phyloP scores from a whole-genome alignment of 768 basidiomycete genomes.

The Pulveroboletus sp. region DNA sequence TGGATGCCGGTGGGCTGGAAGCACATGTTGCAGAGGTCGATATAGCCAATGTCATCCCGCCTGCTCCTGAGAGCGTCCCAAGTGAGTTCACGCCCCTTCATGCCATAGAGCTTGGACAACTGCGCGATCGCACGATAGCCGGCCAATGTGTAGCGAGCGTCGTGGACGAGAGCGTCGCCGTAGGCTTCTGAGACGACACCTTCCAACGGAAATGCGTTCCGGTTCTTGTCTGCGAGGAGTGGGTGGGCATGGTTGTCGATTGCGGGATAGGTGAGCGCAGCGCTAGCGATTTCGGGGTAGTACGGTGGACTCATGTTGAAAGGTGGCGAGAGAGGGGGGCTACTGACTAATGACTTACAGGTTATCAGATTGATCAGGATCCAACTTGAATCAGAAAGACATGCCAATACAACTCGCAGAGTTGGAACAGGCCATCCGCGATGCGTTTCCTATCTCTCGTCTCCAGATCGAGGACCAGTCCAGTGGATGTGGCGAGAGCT shows the following conservation, averaged over 20 bases:
- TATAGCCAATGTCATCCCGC: constrained; percentile 44
- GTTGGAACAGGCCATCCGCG: constrained; percentile 60
- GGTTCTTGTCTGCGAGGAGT: constrained; percentile 45
- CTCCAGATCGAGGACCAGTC: constrained; percentile 75
- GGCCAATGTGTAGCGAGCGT: constrained; percentile 54
- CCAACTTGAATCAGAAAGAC: background rate
- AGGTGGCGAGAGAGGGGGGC: background rate
- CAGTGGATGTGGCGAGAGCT: constrained; percentile 77
- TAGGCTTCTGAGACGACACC: constrained; percentile 62
- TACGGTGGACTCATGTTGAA: constrained; percentile 12
- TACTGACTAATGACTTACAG: constrained; percentile 1
- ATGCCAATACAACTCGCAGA: constrained; percentile 60
- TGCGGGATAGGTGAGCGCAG: constrained; percentile 39
- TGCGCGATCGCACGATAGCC: constrained; percentile 54
- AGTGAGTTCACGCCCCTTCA: constrained; percentile 32
- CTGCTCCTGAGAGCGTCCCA: constrained; percentile 59
- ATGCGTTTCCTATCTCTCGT: constrained; percentile 58
- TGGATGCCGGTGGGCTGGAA: constrained; percentile 58
- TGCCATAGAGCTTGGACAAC: constrained; percentile 46
- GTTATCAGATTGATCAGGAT: constrained; percentile 14
- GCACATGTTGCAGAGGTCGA: constrained; percentile 50
- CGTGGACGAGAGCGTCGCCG: constrained; percentile 45
- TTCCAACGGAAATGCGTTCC: constrained; percentile 51
- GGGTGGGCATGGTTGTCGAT: constrained; percentile 84
- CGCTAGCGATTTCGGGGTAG: constrained; percentile 15